These are phyloP conservation scores for Bauhinia variegata DNA, from an alignment of 306 rosid genomes.

Conservation along the genomic window DNA sequence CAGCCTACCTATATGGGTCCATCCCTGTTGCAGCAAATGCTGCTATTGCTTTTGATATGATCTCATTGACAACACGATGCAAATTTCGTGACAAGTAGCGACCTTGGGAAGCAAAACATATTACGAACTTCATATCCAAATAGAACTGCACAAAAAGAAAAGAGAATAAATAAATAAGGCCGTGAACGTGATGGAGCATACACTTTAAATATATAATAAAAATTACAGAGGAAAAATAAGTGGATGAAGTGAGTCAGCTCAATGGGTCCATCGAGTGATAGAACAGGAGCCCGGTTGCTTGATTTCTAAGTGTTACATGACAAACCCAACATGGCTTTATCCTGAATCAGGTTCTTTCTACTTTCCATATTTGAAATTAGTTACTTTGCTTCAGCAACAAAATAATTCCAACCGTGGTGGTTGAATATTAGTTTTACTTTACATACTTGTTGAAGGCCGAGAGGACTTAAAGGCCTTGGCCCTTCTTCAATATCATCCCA, in stretches of 20 bases:
- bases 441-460: constrained; percentile 89
- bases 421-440: neutral
- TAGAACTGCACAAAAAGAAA: constrained; percentile 99
- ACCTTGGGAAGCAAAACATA: constrained; percentile 88
- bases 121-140: constrained; percentile 98
- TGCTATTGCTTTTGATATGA: constrained; percentile 85
- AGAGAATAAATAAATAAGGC: too few relatives aligned
- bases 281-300: constrained; percentile 2
- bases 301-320: constrained; percentile 7
- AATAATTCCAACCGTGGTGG: neutral
- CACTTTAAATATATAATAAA: constrained; percentile 16
- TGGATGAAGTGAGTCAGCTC: neutral
- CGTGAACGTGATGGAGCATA: too few relatives aligned
- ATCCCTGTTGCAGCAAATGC: constrained; percentile 90
- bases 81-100: constrained; percentile 88
- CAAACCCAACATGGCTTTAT: neutral
- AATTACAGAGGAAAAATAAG: constrained; percentile 3
- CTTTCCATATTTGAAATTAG: constrained; percentile 3
- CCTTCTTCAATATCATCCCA: constrained; percentile 99
- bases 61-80: constrained; percentile 81
- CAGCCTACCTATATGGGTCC: constrained; percentile 81
- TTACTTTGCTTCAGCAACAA: constrained; percentile 11
- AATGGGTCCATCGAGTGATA: neutral
- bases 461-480: constrained; percentile 85
- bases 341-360: constrained; percentile 7